Evolutionary conservation across 2,329 filamentous ascomycete species (phyloP), one percentile per base, ranked within the genome.

Genomic region (Exophiala bonariae): DNA sequence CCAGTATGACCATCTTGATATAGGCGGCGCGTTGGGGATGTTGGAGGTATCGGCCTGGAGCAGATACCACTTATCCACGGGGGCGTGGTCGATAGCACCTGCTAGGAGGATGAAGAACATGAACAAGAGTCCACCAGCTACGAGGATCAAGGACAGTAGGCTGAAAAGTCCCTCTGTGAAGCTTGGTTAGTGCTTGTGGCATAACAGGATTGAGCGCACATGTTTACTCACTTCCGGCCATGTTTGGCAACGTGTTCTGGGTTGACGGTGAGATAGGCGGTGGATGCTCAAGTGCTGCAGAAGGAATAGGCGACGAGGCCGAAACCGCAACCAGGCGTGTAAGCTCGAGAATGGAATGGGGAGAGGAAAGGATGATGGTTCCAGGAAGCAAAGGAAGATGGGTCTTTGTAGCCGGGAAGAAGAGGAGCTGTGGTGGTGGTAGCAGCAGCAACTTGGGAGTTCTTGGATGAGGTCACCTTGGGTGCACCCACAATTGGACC

Each of bases 1-100:
- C 76, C 95, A 93, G 71, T 86, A 95, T 28, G 90, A 95, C 92
- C 92, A 97, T 71, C 92, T 84, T 10, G 89, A 85, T 14, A 78
- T 60, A 4, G 52, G 17, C 42, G 84, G 80, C 10, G 89, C 85
- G 38, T 84, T 83, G 3, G 79, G 74, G 62, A 95, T 90, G 62
- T 77, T 81, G 23, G 72, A 73, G 1, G 91, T 96, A 63, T 87
- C 79, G 60, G 88, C 88, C 63, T 86, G 77, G 23, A 97, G 81
- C 75, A 96, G 96, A 71, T 89, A 96, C 56, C 90, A 89, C 49
- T 83, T 73, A 66, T 86, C 81, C 45, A 95, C 74, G 2, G 84
- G 83, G 11, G 61, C 71, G 34, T 62, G 65, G 60, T 81, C 72
- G 47, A 72, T 69, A 23, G 72, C 74, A 50, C 84, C 84, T 33